These are phyloP conservation scores for Zymoseptoria crescenta DNA, from an alignment of 2,329 filamentous ascomycete genomes.

Conservation along the genomic window DNA sequence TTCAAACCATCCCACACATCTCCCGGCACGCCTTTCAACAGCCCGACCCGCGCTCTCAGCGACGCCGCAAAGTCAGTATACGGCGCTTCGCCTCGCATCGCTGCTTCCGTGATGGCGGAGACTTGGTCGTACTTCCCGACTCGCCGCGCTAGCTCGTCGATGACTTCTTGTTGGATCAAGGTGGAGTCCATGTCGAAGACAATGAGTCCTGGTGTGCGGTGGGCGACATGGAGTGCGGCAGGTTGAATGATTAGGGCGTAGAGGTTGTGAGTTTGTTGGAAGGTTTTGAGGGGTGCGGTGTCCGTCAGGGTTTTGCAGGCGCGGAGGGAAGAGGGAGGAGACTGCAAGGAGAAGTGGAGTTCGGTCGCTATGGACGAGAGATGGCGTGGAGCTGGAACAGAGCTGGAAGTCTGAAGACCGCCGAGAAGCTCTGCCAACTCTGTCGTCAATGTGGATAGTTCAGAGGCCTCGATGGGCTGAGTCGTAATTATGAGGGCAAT, in stretches of 20 bases:
- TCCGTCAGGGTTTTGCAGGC: constrained; percentile 14
- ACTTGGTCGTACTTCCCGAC: constrained; percentile 64
- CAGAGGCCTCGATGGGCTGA: background rate
- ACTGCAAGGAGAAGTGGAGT: background rate
- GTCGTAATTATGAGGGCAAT: background rate
- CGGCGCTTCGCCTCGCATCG: constrained; percentile 77
- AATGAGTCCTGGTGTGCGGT: constrained; percentile 53
- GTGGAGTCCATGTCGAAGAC: constrained; percentile 99
- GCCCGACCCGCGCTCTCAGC: constrained; percentile 68
- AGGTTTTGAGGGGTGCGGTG: background rate
- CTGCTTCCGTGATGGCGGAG: constrained; percentile 78
- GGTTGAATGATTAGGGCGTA: constrained; percentile 19
- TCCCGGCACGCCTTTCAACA: constrained; percentile 72
- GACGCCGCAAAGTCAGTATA: constrained; percentile 76
- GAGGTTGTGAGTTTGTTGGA: constrained; percentile 4
- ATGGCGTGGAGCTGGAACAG: background rate
- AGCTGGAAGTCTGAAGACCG: background rate
- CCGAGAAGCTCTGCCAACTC: background rate
- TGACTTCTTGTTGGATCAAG: constrained; percentile 93
- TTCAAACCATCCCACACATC: constrained; percentile 61
- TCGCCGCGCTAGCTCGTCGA: constrained; percentile 83
- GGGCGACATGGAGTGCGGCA: constrained; percentile 13
- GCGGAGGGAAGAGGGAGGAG: background rate
- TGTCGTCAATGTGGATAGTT: background rate
- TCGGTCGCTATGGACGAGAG: background rate